Base-by-base conservation (phyloP, 306 rosid genomes). In the Gillenia trifoliata region DNA sequence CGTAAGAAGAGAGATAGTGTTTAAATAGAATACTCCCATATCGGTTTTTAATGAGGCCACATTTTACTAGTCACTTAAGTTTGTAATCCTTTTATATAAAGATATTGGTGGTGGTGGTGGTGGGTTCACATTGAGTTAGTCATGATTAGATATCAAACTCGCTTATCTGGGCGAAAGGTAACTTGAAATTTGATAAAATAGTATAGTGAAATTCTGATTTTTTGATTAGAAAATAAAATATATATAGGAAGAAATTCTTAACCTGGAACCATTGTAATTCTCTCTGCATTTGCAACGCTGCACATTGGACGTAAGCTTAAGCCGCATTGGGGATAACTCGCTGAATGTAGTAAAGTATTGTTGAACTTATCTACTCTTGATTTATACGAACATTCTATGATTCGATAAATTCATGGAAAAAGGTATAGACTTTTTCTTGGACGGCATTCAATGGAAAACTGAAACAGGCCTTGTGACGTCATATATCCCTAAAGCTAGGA, bases 251-350 rank as follows among this genome's bases (percentile, higher is more conserved):
- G 22, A 63, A 8, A 17, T 63, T 31, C 67, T n/a, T 31, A 7
- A 63, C 67, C 67, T 63, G 16, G 41, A 63, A 63, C 67, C 67
- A 63, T 61, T 61, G 66, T 28, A 29, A 29, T 17, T 61, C 38
- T 16, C 66, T 61, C 36, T 61, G 66, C 36, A 63, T 17, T 8
- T 63, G 43, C 67, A 63, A 19, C 0, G 67, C 8, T 3, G 67
- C 67, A 16, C 67, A 36, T 63, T 31, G 12, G 10, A 63, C n/a
- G n/a, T 31, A 7, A 15, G 66, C 13, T 61, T 29, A 15, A 61
- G 40, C 43, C 31, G 67, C 8, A 15, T 3, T 61, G 66, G 40
- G 25, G 67, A 63, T 16, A 63, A 63, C 17, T 17, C 5, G 25
- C 67, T 31, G 41, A 6, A 31, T 63, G 67, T 19, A 63, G 25